Conservation (phyloP, 441 rosid genomes). For the Manihot esculenta region DNA sequence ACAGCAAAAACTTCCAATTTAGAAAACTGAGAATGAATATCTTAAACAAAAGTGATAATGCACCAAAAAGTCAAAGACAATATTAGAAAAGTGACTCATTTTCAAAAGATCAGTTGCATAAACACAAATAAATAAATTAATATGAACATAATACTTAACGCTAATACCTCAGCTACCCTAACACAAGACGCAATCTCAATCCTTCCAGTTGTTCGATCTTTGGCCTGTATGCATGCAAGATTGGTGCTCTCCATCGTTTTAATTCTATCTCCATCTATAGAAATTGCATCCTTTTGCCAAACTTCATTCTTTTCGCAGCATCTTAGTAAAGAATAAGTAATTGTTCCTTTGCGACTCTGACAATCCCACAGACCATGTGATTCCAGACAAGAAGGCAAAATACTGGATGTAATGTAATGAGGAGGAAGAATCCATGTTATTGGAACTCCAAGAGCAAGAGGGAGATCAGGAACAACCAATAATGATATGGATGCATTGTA, state of each 20-base stretch:
- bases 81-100: background rate
- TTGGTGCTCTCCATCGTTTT: constrained; percentile 65
- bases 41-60: background rate
- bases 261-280: constrained; percentile 59
- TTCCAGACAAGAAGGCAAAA: constrained; percentile 61
- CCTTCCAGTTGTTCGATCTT: constrained; percentile 81
- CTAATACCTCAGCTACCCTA: constrained; percentile 85
- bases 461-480: constrained; percentile 80
- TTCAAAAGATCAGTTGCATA: background rate
- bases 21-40: background rate
- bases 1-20: constrained; percentile 6
- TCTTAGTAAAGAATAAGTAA: constrained; percentile 72
- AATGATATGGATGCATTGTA: constrained; percentile 61
- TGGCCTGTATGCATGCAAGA: constrained; percentile 90
- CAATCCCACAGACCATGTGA: constrained; percentile 55
- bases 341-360: constrained; percentile 59
- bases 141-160: constrained; percentile 2
- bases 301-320: constrained; percentile 51
- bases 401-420: constrained; percentile 68
- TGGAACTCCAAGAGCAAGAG: constrained; percentile 86
- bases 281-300: constrained; percentile 49
- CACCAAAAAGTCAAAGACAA: constrained; percentile 1
- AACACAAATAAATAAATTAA: constrained; percentile 1
- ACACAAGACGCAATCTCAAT: constrained; percentile 88
- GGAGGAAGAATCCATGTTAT: constrained; percentile 97